phyloP scores from a whole-genome alignment of 805 yeast genomes.

The Kodamaea fukazawae region DNA sequence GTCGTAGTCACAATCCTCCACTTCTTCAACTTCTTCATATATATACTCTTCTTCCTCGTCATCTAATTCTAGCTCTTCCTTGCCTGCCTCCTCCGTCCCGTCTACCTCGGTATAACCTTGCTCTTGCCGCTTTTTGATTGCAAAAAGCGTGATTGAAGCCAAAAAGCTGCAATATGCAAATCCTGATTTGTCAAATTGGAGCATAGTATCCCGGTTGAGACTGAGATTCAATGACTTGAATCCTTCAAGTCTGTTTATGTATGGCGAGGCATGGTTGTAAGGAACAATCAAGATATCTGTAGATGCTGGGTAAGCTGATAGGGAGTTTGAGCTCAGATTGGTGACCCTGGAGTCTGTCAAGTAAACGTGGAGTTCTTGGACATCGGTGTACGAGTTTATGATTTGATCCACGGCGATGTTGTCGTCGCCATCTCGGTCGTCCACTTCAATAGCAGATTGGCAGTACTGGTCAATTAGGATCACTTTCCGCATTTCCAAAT shows the following conservation, averaged over 20 bases:
- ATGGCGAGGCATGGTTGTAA: no score
- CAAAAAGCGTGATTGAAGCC: conserved; percentile 16
- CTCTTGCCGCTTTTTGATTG: no score
- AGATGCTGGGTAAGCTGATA: no score
- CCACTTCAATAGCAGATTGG: not conserved
- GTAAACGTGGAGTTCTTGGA: conserved; percentile 13
- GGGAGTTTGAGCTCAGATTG: no score
- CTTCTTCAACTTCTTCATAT: no score
- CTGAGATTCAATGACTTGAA: not conserved
- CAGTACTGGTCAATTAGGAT: not conserved
- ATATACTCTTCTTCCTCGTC: no score
- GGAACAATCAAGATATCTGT: no score
- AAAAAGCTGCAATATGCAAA: conserved; percentile 16
- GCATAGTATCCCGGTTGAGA: not conserved
- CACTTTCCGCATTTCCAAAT: not conserved
- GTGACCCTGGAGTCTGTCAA: conserved; percentile 1
- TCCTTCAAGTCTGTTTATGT: conserved; percentile 1
- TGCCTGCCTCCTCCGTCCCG: not conserved
- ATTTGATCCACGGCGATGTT: not conserved
- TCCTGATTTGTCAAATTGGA: conserved; percentile 12
- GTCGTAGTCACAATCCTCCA: no score
- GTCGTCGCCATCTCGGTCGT: not conserved
- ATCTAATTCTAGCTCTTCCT: no score
- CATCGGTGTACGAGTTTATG: conserved; percentile 2
- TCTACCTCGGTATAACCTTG: no score